A percentile compares a stretch with the other conserved stretches of the same genome.
phyloP scores from a whole-genome alignment of 78 protist species.

The Polysphondylium violaceum region DNA sequence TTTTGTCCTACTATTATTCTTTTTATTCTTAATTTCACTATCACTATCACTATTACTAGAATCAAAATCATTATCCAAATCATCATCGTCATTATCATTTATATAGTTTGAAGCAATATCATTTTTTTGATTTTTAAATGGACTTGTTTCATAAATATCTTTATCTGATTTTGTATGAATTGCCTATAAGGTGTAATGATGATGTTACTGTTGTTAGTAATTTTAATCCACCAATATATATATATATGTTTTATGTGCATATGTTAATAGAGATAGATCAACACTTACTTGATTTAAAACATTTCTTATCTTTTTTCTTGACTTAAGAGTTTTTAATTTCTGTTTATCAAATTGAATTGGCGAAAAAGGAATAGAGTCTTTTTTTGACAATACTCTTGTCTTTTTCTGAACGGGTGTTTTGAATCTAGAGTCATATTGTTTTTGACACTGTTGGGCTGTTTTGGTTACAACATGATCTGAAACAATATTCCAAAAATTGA shows the following conservation, averaged over 20 bases:
- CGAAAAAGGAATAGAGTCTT: not conserved
- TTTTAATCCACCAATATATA: too few species aligned
- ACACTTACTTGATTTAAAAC: too few species aligned
- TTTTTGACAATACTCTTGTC: not conserved
- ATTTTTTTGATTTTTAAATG: not conserved
- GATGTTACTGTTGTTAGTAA: too few species aligned
- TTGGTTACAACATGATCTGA: conserved; percentile 21
- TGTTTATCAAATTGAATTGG: conserved; percentile 23
- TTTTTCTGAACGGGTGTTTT: conserved; percentile 8
- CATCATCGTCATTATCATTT: not conserved
- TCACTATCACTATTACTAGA: too few species aligned
- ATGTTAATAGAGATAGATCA: too few species aligned
- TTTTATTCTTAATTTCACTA: too few species aligned
- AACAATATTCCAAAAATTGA: conserved; percentile 40
- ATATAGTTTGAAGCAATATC: not conserved
- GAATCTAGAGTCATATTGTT: not conserved
- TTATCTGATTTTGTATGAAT: not conserved
- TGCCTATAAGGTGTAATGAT: not conserved
- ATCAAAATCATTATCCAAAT: too few species aligned
- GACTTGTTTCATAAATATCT: not conserved
- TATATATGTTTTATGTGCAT: too few species aligned
- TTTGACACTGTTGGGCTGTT: conserved; percentile 66
- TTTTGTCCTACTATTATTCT: too few species aligned
- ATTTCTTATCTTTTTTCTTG: conserved; percentile 18
- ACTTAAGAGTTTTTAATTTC: not conserved